A percentile compares a stretch with the other conserved stretches of the same genome.
These are phyloP conservation scores for Dendrocalamus sinicus DNA, from an alignment of 176 grass and related monocot species.

Conservation along the genomic window DNA sequence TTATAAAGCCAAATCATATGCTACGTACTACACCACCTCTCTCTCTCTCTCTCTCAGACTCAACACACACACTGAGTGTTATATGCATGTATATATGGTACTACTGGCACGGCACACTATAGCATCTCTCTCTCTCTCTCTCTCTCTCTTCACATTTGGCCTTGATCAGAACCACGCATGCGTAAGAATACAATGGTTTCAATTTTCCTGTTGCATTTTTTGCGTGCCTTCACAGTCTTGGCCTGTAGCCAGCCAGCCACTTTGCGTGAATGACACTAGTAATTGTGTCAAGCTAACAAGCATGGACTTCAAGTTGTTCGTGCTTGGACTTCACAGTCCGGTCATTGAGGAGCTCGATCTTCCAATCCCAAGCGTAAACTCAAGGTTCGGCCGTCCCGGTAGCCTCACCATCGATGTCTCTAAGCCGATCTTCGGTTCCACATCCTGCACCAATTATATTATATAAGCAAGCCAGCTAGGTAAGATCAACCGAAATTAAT, in stretches of 20 bases:
- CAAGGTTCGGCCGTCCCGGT: slow-evolving; percentile 48
- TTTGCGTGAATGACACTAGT: too few species aligned
- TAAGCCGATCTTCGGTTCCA: slow-evolving; percentile 37
- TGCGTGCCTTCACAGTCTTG: not conserved
- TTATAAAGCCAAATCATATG: slow-evolving; percentile 15
- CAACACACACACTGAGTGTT: not conserved
- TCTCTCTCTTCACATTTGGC: not conserved
- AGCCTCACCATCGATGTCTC: slow-evolving; percentile 44
- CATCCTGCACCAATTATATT: slow-evolving; percentile 21
- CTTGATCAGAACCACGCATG: not conserved
- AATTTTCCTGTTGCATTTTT: not conserved
- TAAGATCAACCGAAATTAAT: not conserved
- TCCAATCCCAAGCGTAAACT: slow-evolving; percentile 55
- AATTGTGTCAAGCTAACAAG: not conserved
- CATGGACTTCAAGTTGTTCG: not conserved
- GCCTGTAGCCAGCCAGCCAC: not conserved
- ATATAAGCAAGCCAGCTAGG: not conserved
- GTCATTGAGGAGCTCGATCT: slow-evolving; percentile 4
- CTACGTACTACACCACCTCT: not conserved
- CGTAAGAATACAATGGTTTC: not conserved
- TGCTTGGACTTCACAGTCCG: not conserved
- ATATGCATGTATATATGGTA: not conserved
- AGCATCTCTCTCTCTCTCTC: not conserved
- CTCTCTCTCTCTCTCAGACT: not conserved
- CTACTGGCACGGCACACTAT: not conserved